Conservation (phyloP, 371 early-diverging fungal genomes). For the Nematocida sp. region DNA sequence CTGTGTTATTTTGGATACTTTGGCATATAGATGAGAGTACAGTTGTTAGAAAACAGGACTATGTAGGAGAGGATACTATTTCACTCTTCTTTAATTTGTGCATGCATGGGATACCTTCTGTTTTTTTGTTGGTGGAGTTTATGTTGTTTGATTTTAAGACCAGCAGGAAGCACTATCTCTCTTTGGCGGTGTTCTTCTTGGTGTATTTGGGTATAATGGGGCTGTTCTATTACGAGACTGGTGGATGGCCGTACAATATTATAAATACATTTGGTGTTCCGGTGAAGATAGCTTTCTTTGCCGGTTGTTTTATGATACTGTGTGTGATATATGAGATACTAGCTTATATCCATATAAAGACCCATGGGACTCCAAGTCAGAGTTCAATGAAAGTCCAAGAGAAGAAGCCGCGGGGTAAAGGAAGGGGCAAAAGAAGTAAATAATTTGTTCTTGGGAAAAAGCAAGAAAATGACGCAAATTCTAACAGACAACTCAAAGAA, state of each 20-base stretch:
- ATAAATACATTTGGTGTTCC: not conserved
- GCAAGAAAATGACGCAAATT: too few relatives aligned
- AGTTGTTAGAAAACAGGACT: slow-evolving; percentile 1
- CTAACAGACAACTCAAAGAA: not conserved
- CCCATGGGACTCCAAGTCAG: not conserved
- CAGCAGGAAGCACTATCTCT: not conserved
- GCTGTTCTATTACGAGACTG: slow-evolving; percentile 11
- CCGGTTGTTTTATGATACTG: slow-evolving; percentile 3
- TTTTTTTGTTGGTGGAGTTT: slow-evolving; percentile 43
- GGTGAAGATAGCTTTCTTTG: not conserved
- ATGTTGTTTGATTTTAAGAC: not conserved
- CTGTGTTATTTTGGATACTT: slow-evolving; percentile 31
- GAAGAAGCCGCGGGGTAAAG: not conserved
- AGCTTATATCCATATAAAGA: not conserved
- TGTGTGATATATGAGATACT: slow-evolving; percentile 11
- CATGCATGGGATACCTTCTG: slow-evolving; percentile 43
- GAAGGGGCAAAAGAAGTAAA: not conserved
- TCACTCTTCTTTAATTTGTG: slow-evolving; percentile 50
- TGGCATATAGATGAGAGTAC: slow-evolving; percentile 21
- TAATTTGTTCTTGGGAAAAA: not conserved
- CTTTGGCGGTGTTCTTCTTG: slow-evolving; percentile 14
- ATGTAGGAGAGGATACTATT: slow-evolving; percentile 35
- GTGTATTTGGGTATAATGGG: slow-evolving; percentile 23
- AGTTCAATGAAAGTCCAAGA: not conserved
- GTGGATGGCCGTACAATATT: slow-evolving; percentile 31